Evolutionary conservation across 257 asterid genomes (phyloP).

Genomic region (Solanum chilense): DNA sequence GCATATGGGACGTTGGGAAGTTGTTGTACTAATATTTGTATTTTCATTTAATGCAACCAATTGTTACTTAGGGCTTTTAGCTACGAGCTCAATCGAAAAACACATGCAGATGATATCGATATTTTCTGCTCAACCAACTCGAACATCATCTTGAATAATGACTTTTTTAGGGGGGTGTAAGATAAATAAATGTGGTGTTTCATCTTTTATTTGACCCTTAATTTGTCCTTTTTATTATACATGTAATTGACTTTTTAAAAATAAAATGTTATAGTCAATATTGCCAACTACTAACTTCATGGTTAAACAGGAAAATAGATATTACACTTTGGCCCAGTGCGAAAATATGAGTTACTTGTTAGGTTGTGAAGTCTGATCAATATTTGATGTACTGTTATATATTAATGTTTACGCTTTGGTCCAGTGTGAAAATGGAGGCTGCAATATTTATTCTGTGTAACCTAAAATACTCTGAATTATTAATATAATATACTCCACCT

Average conservation of each 20-base stretch:
- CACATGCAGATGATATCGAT: neutral
- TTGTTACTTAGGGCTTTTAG: neutral
- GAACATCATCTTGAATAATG: neutral
- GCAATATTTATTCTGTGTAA: too few species aligned
- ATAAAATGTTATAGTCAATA: neutral
- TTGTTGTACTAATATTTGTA: neutral
- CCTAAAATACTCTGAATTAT: too few species aligned
- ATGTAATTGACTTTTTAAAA: too few species aligned
- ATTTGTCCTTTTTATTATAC: neutral
- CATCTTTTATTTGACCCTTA: neutral
- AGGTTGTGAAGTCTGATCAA: too few species aligned
- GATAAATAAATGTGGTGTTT: neutral
- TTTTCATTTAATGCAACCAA: neutral
- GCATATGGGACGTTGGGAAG: neutral
- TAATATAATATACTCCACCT: rapidly evolving
- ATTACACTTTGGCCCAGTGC: neutral
- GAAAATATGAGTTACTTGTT: neutral
- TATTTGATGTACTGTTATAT: too few species aligned
- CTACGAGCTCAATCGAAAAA: neutral
- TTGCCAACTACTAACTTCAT: neutral
- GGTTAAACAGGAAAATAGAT: neutral
- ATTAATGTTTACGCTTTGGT: too few species aligned
- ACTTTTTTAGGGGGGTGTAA: neutral
- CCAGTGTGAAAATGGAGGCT: too few species aligned
- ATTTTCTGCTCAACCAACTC: neutral